Base-by-base conservation (phyloP, 768 basidiomycete genomes). In the Kwoniella dendrophila region DNA sequence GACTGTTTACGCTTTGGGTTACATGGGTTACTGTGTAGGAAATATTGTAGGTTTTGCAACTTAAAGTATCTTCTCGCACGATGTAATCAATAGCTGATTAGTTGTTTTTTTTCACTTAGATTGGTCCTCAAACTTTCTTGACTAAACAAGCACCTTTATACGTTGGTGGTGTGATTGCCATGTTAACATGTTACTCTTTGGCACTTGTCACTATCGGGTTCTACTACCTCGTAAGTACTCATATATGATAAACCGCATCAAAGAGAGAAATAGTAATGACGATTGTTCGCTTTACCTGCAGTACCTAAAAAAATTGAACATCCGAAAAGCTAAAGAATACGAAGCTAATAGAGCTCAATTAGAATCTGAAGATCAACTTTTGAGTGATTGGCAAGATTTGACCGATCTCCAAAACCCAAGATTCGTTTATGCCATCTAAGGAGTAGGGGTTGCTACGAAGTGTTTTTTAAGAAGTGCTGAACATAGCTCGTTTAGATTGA, bases 131-230 rank as follows among this genome's bases (percentile, higher is more conserved):
- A 22, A 41, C 69, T 22, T 72, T 72, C 61, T 45, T 63, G 27
- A 40, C 71, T 11, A 62, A 47, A 22, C 56, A 72, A 51, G 71
- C 71, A 14, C 71, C 71, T 14, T 34, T 56, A 16, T 72, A 70
- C 57, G 54, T 63, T 5, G 49, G 59, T 1, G 71, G 63, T 20
- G 53, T 69, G 18, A 52, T 61, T 10, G 63, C 69, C 30, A 72
- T 72, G 71, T 53, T 69, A n/a, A 38, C 59, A 27, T 51, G 62
- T 22, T 66, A 64, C 61, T 64, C 51, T 0, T 22, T 38, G 10
- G 54, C 49, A 5, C 10, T 51, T 4, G 49, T 51, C 10, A 10
- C 34, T 14, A 51, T 51, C 29, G 49, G 49, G n/a, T 22, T 51
- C 30, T 51, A 33, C 32, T 51, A 30, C 14, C 32, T 51, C n/a